Base-by-base conservation (phyloP, 2,329 filamentous ascomycete genomes). In the Lasiodiplodia theobromae region DNA sequence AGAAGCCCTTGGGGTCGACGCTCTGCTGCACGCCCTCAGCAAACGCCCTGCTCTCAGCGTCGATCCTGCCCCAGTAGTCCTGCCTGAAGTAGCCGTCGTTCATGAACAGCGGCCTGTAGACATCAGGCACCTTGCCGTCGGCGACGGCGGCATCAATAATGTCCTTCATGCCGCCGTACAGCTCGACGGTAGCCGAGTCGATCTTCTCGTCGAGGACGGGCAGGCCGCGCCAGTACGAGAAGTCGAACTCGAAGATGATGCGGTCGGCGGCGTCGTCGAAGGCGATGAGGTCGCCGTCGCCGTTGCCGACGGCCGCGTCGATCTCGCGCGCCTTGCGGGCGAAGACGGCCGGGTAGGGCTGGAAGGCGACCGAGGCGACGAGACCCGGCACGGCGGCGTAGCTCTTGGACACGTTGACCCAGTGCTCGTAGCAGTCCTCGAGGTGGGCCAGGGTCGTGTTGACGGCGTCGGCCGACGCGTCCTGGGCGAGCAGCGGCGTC, bases 241-340 rank as follows among this genome's bases (percentile, higher is more conserved):
- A 83, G 69, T 83, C 79, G 31, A 83, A 75, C 70, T 84, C 82
- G 52, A 85, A 74, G 68, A 84, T 78, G 56, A 85, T 79, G 58
- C 82, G 80, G 69, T 83, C 77, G 7, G 78, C 76, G 31, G 77
- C 75, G 2, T 76, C 76, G 52, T 82, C 79, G 18, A 82, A 77
- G 66, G 80, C 77, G 53, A 82, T 77, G 1, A 84, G 75, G 69
- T 83, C 77, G 3, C 72, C 71, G 16, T 72, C 68, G 40, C 52
- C 47, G 44, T 10, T 34, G 63, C 49, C 62, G 21, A 58, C 11
- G 1, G 14, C 18, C 2, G 14, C 38, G 23, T 62, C 63, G 10
- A 70, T 64, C 3, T 69, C 70, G 10, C 71, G 67, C 0, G 76
- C 75, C 54, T 72, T 69, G 34, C 71, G 71, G 2, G 73, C 74